Percentiles rank a stretch among this genome's conserved stretches.
Evolutionary conservation across 768 basidiomycete genomes (phyloP).

Genomic region (Calocybe cyanea): DNA sequence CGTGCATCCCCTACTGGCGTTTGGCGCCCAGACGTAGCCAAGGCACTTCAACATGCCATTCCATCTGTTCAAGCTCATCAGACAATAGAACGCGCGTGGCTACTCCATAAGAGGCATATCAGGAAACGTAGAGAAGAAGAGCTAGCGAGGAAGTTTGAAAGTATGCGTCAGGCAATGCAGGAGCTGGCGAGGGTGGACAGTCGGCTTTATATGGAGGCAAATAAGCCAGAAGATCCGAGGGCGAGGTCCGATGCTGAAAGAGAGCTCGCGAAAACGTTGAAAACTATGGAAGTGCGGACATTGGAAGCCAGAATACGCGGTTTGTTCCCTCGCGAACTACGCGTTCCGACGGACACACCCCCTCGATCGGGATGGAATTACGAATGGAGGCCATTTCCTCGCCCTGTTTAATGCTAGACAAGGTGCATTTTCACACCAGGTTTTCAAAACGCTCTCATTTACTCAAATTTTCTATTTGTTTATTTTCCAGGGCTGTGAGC

Average conservation of each 20-base stretch:
- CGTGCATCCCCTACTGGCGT: conserved; percentile 73
- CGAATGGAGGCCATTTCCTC: conserved; percentile 70
- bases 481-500: background rate
- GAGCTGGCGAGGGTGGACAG: conserved; percentile 61
- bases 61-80: conserved; percentile 87
- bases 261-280: conserved; percentile 57
- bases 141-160: conserved; percentile 69
- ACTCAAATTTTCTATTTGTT: background rate
- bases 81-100: conserved; percentile 90
- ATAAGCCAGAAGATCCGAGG: conserved; percentile 72
- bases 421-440: conserved; percentile 8
- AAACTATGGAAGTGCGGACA: conserved; percentile 62
- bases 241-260: conserved; percentile 52
- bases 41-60: conserved; percentile 77
- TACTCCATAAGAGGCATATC: conserved; percentile 71
- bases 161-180: conserved; percentile 85
- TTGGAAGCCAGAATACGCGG: conserved; percentile 77
- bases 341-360: conserved; percentile 83
- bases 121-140: conserved; percentile 69
- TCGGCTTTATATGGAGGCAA: conserved; percentile 64
- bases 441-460: background rate
- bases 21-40: conserved; percentile 78
- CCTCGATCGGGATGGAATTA: conserved; percentile 81
- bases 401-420: conserved; percentile 37
- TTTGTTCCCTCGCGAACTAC: conserved; percentile 84